Percentiles rank a stretch among this genome's conserved stretches.
phyloP scores from a whole-genome alignment of 805 yeast genomes.

The Vanderwaltozyma yarrowii region DNA sequence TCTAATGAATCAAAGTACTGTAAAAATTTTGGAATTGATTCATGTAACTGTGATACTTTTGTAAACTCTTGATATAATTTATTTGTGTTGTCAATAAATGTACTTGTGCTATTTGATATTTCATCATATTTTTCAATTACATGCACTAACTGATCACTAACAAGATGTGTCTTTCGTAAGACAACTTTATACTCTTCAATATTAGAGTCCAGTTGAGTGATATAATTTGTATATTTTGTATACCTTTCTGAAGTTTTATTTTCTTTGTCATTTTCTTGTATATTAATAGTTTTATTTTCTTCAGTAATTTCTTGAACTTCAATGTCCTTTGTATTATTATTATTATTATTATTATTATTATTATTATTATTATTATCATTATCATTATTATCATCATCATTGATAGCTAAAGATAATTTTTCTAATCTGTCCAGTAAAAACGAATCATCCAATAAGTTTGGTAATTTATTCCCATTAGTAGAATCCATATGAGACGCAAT shows the following conservation, averaged over 20 bases:
- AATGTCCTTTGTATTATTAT: neutral
- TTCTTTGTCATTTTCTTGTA: neutral
- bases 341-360: neutral
- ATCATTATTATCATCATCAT: neutral
- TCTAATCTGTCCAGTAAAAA: constrained; percentile 16
- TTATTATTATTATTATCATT: neutral
- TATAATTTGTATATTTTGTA: constrained; percentile 11
- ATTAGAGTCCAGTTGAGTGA: constrained; percentile 23
- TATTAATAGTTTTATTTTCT: neutral
- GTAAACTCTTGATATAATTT: constrained; percentile 37
- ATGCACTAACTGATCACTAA: constrained; percentile 19
- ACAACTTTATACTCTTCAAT: constrained; percentile 32
- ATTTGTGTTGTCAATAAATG: constrained; percentile 39
- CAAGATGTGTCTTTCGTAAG: constrained; percentile 31
- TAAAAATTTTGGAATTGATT: constrained; percentile 49
- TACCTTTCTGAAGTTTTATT: too few relatives aligned
- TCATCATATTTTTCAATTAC: constrained; percentile 27
- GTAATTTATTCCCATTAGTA: neutral
- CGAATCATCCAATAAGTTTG: constrained; percentile 21
- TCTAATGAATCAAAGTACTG: constrained; percentile 62
- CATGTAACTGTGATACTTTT: constrained; percentile 41
- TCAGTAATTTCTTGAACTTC: too few relatives aligned
- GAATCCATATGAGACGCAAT: constrained; percentile 37
- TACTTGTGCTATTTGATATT: constrained; percentile 23
- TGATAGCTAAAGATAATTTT: constrained; percentile 9